These are phyloP conservation scores for Lasiodiplodia theobromae DNA, from an alignment of 2,329 filamentous ascomycete genomes.

Conservation along the genomic window DNA sequence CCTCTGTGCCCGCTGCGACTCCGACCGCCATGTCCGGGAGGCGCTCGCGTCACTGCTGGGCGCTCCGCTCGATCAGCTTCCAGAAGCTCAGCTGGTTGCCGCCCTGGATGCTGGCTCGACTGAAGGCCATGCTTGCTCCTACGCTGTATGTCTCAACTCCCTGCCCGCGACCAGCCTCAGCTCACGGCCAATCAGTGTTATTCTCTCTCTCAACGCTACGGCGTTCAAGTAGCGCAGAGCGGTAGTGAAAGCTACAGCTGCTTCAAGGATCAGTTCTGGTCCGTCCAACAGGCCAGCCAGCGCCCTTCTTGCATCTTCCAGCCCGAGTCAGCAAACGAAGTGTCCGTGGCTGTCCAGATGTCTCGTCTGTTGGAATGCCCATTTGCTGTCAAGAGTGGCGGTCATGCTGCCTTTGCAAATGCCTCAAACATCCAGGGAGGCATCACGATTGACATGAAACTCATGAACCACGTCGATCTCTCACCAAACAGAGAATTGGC, in stretches of 20 bases:
- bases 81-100: slow-evolving; percentile 18
- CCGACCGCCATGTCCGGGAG: slow-evolving; percentile 31
- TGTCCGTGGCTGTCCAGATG: slow-evolving; percentile 29
- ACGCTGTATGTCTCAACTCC: slow-evolving; percentile 34
- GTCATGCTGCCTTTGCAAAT: slow-evolving; percentile 51
- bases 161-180: neutral
- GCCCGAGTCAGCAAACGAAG: slow-evolving; percentile 29
- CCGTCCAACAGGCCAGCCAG: slow-evolving; percentile 37
- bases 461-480: slow-evolving; percentile 40
- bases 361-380: slow-evolving; percentile 37
- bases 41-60: slow-evolving; percentile 31
- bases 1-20: slow-evolving; percentile 27
- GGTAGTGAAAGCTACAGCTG: slow-evolving; percentile 34
- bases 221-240: slow-evolving; percentile 32
- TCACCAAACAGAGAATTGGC: slow-evolving; percentile 38
- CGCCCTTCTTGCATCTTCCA: slow-evolving; percentile 41
- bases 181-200: slow-evolving; percentile 34
- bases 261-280: slow-evolving; percentile 40
- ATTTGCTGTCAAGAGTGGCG: slow-evolving; percentile 56
- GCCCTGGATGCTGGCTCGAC: slow-evolving; percentile 4
- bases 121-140: slow-evolving; percentile 31
- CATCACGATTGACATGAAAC: slow-evolving; percentile 52
- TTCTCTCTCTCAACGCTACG: slow-evolving; percentile 37
- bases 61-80: slow-evolving; percentile 33
- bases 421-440: slow-evolving; percentile 51